These are phyloP conservation scores for Stachybotrys chartarum DNA, from an alignment of 2,329 filamentous ascomycete species.

Conservation along the genomic window DNA sequence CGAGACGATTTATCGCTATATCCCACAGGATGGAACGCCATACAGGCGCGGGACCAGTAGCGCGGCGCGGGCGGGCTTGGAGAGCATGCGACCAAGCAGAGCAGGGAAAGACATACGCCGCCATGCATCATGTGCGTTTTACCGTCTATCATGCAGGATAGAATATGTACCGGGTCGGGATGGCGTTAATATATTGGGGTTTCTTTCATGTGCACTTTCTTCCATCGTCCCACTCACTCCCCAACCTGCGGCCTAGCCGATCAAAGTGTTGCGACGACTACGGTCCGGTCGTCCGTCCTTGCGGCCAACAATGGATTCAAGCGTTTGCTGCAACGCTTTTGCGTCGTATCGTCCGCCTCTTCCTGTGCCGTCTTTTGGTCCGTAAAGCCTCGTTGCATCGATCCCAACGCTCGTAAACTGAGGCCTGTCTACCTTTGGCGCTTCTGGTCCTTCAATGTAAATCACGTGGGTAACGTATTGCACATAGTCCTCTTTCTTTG, in stretches of 20 bases:
- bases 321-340: conserved; percentile 62
- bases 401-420: conserved; percentile 63
- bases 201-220: background rate
- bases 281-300: conserved; percentile 27
- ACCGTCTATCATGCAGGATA: background rate
- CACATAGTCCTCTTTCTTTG: conserved; percentile 41
- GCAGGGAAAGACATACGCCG: too few species aligned
- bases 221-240: background rate
- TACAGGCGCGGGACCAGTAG: too few species aligned
- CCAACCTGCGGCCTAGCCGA: conserved; percentile 13
- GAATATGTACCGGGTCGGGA: background rate
- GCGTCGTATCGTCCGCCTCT: conserved; percentile 63
- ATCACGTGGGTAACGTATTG: conserved; percentile 79
- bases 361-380: conserved; percentile 42
- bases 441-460: conserved; percentile 64
- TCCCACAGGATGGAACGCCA: background rate
- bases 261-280: conserved; percentile 38
- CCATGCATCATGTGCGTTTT: background rate
- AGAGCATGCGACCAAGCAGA: too few species aligned
- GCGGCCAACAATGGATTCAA: conserved; percentile 70
- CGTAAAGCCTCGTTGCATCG: conserved; percentile 70
- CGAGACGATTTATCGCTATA: background rate
- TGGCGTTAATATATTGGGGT: background rate
- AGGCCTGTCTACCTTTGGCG: conserved; percentile 63
- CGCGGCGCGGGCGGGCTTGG: too few species aligned